Conservation (phyloP, 2,329 filamentous ascomycete species). For the Trichoderma asperellum region DNA sequence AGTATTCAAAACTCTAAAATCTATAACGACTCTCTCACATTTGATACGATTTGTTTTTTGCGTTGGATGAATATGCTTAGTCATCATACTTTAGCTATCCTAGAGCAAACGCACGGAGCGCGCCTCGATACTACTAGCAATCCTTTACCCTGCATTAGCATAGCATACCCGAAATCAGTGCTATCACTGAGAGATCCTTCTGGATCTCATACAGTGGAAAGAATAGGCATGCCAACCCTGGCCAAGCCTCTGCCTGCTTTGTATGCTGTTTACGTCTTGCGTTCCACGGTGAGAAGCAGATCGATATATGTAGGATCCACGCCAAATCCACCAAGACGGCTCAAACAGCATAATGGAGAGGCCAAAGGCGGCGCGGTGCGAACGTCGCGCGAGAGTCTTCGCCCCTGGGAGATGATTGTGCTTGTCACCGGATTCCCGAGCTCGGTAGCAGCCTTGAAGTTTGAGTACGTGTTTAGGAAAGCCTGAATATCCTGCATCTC, state of each 20-base stretch:
- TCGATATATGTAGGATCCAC: conserved; percentile 90
- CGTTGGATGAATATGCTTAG: too few species aligned
- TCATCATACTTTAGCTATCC: too few species aligned
- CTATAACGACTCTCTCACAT: too few species aligned
- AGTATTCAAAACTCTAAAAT: too few species aligned
- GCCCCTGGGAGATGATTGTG: conserved; percentile 90
- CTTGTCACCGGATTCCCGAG: conserved; percentile 89
- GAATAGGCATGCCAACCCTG: conserved; percentile 46
- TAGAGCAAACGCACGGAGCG: too few species aligned
- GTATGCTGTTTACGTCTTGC: conserved; percentile 91
- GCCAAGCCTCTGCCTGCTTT: conserved; percentile 76
- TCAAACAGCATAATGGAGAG: conserved; percentile 90
- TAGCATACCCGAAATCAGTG: neutral
- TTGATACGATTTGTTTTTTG: too few species aligned
- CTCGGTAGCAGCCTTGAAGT: conserved; percentile 85
- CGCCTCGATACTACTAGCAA: too few species aligned
- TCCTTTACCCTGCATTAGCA: neutral
- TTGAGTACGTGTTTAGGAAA: conserved; percentile 68
- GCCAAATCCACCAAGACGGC: conserved; percentile 79
- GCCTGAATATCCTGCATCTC: neutral
- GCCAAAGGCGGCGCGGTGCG: conserved; percentile 78
- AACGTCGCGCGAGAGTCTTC: conserved; percentile 68
- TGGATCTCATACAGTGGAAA: neutral
- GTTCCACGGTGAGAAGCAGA: conserved; percentile 73
- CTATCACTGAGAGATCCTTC: neutral